Conservation (phyloP, 2,329 filamentous ascomycete species). For the Venturia effusa region DNA sequence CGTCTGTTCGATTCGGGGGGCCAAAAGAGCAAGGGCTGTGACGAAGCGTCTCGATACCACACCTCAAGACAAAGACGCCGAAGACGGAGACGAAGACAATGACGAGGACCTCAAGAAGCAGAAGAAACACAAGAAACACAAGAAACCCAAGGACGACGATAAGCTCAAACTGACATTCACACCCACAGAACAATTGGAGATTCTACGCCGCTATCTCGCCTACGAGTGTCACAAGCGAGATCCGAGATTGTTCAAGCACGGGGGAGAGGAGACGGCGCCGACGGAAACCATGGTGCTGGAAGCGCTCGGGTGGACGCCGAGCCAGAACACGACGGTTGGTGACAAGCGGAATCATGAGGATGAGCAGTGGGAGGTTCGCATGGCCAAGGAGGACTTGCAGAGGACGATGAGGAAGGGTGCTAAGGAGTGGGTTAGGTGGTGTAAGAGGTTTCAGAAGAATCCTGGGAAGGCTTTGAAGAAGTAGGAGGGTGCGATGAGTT, state of each 20-base stretch:
- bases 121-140: slow-evolving; percentile 5
- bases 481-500: slow-evolving; percentile 11
- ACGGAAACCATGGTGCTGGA: slow-evolving; percentile 31
- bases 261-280: slow-evolving; percentile 18
- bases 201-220: slow-evolving; percentile 29
- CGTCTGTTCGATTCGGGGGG: slow-evolving; percentile 34
- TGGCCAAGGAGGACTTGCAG: slow-evolving; percentile 32
- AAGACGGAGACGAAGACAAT: not conserved
- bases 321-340: slow-evolving; percentile 16
- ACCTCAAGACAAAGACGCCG: slow-evolving; percentile 1
- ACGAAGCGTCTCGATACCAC: slow-evolving; percentile 26
- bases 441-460: slow-evolving; percentile 26
- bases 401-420: slow-evolving; percentile 29
- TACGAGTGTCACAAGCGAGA: slow-evolving; percentile 28
- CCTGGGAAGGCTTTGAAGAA: slow-evolving; percentile 30
- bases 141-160: too few relatives aligned
- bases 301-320: slow-evolving; percentile 33
- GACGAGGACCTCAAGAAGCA: too few relatives aligned
- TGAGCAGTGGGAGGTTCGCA: slow-evolving; percentile 30
- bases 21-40: slow-evolving; percentile 28
- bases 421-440: slow-evolving; percentile 31
- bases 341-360: slow-evolving; percentile 31
- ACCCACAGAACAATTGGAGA: slow-evolving; percentile 24
- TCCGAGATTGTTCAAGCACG: slow-evolving; percentile 23
- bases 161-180: slow-evolving; percentile 28